These are phyloP conservation scores for Diutina rugosa DNA, from an alignment of 1,139 yeast genomes.

Conservation along the genomic window DNA sequence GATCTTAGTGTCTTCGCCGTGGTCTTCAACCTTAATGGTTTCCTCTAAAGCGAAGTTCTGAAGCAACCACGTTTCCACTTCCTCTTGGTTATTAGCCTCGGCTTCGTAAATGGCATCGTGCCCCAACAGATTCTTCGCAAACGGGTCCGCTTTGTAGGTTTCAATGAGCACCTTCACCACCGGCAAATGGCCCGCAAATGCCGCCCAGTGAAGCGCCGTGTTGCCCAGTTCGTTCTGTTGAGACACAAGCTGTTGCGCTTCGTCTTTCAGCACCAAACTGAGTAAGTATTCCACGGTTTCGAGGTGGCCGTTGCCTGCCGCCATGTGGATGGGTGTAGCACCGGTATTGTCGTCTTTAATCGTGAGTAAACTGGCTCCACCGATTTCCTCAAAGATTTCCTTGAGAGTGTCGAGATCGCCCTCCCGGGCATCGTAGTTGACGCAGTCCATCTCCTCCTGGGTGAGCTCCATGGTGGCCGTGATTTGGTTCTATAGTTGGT, in stretches of 20 bases:
- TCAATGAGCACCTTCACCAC: conserved; percentile 62
- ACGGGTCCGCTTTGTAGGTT: conserved; percentile 68
- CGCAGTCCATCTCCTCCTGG: conserved; percentile 73
- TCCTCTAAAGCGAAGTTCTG: conserved; percentile 64
- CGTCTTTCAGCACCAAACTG: conserved; percentile 29
- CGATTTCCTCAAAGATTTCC: conserved; percentile 52
- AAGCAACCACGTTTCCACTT: conserved; percentile 61
- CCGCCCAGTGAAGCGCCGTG: conserved; percentile 94
- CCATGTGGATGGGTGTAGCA: conserved; percentile 84
- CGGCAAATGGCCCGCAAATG: conserved; percentile 71
- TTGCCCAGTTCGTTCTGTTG: conserved; percentile 70
- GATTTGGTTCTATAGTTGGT: background rate
- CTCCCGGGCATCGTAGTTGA: conserved; percentile 71
- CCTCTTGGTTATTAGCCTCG: conserved; percentile 54
- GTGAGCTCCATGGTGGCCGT: conserved; percentile 9
- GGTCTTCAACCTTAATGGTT: conserved; percentile 27
- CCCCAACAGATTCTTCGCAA: conserved; percentile 55
- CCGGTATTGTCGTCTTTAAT: conserved; percentile 53
- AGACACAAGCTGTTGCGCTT: conserved; percentile 36
- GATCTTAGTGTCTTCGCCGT: conserved; percentile 31
- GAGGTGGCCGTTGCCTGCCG: conserved; percentile 87
- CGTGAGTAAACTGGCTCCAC: conserved; percentile 29
- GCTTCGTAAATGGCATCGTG: conserved; percentile 88
- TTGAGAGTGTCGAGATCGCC: conserved; percentile 72
- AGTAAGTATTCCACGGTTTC: conserved; percentile 53